These are phyloP conservation scores for Paecilomyces sp. DNA, from an alignment of 2,329 filamentous ascomycete genomes.

Conservation along the genomic window DNA sequence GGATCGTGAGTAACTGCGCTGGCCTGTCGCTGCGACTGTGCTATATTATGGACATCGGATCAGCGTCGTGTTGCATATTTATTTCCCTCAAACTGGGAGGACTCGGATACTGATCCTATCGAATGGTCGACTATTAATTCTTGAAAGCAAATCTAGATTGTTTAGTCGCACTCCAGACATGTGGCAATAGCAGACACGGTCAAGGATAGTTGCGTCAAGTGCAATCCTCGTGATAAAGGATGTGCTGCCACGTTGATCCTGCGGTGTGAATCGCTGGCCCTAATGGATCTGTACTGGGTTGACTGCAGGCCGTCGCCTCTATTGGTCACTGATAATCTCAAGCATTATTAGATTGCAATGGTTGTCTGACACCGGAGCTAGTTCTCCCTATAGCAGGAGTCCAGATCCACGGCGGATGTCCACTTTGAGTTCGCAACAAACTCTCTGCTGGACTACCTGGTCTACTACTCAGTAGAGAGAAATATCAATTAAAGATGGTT, in stretches of 20 bases:
- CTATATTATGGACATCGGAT: not conserved
- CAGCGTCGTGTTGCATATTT: not conserved
- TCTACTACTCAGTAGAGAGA: not conserved
- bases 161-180: not conserved
- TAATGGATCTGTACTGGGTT: not conserved
- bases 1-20: no score
- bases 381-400: not conserved
- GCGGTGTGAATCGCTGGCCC: not conserved
- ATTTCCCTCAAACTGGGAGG: not conserved
- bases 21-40: not conserved
- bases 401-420: not conserved
- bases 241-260: not conserved
- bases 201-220: not conserved
- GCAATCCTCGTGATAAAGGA: not conserved
- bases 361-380: not conserved
- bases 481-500: not conserved
- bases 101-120: not conserved
- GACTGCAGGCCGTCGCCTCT: not conserved
- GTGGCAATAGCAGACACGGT: not conserved
- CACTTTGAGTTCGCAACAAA: not conserved
- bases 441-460: not conserved
- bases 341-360: not conserved
- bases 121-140: not conserved
- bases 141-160: not conserved
- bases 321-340: not conserved